Conservation (phyloP, 768 basidiomycete species). For the Termitomyces sp. region DNA sequence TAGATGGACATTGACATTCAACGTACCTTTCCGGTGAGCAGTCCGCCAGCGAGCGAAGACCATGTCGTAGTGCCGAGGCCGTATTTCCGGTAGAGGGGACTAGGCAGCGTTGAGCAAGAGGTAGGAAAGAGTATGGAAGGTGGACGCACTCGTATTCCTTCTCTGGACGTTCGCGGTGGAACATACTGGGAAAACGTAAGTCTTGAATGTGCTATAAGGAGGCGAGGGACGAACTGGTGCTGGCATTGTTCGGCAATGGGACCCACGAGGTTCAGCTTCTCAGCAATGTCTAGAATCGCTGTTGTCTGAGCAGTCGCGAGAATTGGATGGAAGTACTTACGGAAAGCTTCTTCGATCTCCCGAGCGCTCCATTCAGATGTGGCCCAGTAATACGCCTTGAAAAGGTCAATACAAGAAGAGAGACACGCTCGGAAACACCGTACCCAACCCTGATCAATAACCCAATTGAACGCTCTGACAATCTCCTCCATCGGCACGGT, state of each 20-base stretch:
- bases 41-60: constrained; percentile 66
- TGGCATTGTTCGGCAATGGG: constrained; percentile 79
- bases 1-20: background rate
- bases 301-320: background rate
- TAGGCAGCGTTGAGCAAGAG: constrained; percentile 12
- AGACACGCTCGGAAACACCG: background rate
- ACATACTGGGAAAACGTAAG: constrained; percentile 42
- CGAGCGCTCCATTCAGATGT: constrained; percentile 66
- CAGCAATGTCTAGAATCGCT: constrained; percentile 49
- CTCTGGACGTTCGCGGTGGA: constrained; percentile 78
- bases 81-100: constrained; percentile 64
- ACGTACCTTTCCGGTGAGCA: constrained; percentile 71
- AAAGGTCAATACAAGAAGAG: constrained; percentile 1
- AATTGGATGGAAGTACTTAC: constrained; percentile 20
- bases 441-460: constrained; percentile 70
- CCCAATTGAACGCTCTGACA: constrained; percentile 75
- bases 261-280: constrained; percentile 54
- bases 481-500: constrained; percentile 70
- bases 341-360: constrained; percentile 53
- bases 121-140: background rate
- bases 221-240: constrained; percentile 42
- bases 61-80: constrained; percentile 65
- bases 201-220: too few species aligned
- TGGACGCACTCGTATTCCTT: constrained; percentile 58
- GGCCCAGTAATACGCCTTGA: constrained; percentile 61